Evolutionary conservation across 2,329 filamentous ascomycete genomes (phyloP).

Genomic region (Pseudogymnoascus sp.): DNA sequence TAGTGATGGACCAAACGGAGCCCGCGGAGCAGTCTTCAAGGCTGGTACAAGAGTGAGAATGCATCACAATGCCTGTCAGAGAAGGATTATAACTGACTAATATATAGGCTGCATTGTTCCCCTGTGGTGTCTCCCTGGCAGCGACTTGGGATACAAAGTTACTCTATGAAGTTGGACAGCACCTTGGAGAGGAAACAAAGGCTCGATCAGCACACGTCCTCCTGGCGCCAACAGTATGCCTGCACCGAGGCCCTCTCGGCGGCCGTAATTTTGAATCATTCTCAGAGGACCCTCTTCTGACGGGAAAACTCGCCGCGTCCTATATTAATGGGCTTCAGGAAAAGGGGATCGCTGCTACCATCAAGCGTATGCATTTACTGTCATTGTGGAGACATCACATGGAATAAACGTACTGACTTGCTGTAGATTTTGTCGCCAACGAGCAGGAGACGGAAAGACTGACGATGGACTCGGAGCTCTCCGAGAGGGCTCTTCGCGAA

Average conservation of each 20-base stretch:
- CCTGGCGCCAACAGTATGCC: conserved; percentile 70
- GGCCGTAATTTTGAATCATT: conserved; percentile 83
- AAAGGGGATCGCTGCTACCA: conserved; percentile 64
- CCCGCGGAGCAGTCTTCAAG: conserved; percentile 60
- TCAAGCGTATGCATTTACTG: conserved; percentile 54
- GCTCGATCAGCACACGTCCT: conserved; percentile 67
- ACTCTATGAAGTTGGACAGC: conserved; percentile 59
- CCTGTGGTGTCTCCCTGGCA: conserved; percentile 69
- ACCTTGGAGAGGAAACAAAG: conserved; percentile 63
- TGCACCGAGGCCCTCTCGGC: conserved; percentile 75
- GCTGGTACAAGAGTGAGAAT: conserved; percentile 51
- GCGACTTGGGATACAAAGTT: conserved; percentile 71
- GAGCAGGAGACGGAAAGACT: conserved; percentile 63
- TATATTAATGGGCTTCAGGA: conserved; percentile 68
- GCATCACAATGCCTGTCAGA: neutral
- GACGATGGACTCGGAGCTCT: conserved; percentile 55
- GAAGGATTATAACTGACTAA: conserved; percentile 4
- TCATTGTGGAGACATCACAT: neutral
- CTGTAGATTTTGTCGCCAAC: conserved; percentile 57
- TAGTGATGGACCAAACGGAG: conserved; percentile 63
- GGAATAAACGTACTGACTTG: conserved; percentile 10
- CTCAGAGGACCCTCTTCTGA: conserved; percentile 72
- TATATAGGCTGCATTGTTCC: conserved; percentile 63
- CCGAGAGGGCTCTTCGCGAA: conserved; percentile 58
- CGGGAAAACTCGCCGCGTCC: conserved; percentile 62